These are phyloP conservation scores for Baorangia bicolor DNA, from an alignment of 768 basidiomycete species.

Conservation along the genomic window DNA sequence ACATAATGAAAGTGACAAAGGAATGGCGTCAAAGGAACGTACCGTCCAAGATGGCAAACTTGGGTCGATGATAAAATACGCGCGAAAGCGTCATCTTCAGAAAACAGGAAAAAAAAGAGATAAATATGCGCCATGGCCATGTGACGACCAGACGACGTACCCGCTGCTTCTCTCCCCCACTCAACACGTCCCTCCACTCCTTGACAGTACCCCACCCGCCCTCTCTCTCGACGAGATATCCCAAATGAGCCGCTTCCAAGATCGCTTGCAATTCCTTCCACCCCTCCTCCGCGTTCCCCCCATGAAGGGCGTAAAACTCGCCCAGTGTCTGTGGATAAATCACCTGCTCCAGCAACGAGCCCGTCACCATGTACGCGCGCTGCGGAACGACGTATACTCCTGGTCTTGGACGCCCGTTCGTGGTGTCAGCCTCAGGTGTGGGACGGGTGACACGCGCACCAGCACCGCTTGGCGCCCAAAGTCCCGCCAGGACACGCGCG, in stretches of 20 bases:
- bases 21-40: constrained; percentile 23
- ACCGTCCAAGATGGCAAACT: constrained; percentile 87
- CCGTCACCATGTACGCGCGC: constrained; percentile 87
- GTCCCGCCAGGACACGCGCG: constrained; percentile 82
- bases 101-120: not conserved
- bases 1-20: not conserved
- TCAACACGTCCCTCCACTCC: constrained; percentile 95
- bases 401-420: constrained; percentile 34
- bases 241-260: constrained; percentile 77
- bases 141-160: constrained; percentile 33
- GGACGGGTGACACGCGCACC: constrained; percentile 35
- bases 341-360: constrained; percentile 87
- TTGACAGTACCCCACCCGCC: constrained; percentile 89
- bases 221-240: constrained; percentile 81
- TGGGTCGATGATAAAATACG: constrained; percentile 86
- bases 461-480: constrained; percentile 71
- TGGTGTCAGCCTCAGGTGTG: constrained; percentile 20
- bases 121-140: not conserved
- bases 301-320: constrained; percentile 68
- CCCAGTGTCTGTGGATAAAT: constrained; percentile 76
- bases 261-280: constrained; percentile 73
- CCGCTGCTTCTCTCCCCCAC: constrained; percentile 96
- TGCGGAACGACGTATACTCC: constrained; percentile 89
- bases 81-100: constrained; percentile 85
- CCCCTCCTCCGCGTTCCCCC: constrained; percentile 47